Base-by-base conservation (phyloP, 352 stramenopile species). In the Phytophthora vignae region DNA sequence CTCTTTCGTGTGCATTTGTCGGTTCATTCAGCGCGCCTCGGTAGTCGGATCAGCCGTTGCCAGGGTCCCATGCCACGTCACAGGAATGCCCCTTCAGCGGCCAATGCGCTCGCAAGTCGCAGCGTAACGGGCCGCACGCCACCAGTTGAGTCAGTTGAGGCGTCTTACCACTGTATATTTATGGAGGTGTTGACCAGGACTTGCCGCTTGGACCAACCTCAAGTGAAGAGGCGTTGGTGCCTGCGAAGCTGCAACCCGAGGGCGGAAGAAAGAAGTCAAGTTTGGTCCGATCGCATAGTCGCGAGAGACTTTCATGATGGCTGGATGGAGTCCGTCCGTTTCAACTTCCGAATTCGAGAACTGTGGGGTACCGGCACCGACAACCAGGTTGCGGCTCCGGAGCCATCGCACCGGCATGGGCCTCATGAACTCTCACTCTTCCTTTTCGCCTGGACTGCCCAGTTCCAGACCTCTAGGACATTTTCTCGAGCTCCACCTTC, bases 1-100 rank as follows among this genome's bases (percentile, higher is more conserved):
- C 38, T 46, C 38, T 31, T 22, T 17, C 11, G 60, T 36, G 46
- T 68, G 50, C 50, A 57, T 21, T 8, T 59, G 49, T 46, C 48
- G 33, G 22, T 60, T 66, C 40, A 48, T 46, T n/a, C 22, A 65
- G 48, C 29, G 22, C 52, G 12, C 19, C 42, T 60, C 22, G 48
- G 33, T 59, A 42, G 57, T 66, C 55, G 52, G 8, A 14, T 4
- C 33, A 14, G 11, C 33, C 33, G 33, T 40, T 40, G 33, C 33
- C 33, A 40, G 12, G 11, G 56, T 72, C 64, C 50, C 63, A 64
- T 60, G 67, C 67, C 60, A 74, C 60, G 67, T 74, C 60, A 74
- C 67, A 74, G 38, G 36, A 40, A 25, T 64, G 54, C 44, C 44
- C 8, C 52, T 56, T 56, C 50, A 56, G n/a, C 4, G 6, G 8